phyloP scores from a whole-genome alignment of 73 alveolate species.

The Paramecium bursaria region DNA sequence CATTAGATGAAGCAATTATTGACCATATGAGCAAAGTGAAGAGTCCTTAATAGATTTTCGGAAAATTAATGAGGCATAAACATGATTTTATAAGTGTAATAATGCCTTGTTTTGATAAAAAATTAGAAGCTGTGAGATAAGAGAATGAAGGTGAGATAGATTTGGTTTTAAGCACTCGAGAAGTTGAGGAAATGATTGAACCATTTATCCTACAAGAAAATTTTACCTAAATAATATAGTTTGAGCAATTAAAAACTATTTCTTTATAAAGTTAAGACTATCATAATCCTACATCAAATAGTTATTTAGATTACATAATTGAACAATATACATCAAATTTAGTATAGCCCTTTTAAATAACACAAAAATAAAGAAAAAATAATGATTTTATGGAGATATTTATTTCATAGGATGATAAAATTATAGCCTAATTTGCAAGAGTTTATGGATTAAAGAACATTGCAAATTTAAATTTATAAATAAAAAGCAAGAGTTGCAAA shows the following conservation, averaged over 20 bases:
- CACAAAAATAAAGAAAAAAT: conserved; percentile 74
- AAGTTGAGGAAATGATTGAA: conserved; percentile 73
- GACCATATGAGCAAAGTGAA: conserved; percentile 89
- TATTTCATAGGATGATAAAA: conserved; percentile 49
- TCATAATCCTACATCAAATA: conserved; percentile 77
- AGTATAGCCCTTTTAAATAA: not conserved
- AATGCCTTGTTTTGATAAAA: conserved; percentile 98
- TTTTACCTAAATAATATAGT: not conserved
- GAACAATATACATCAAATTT: not conserved
- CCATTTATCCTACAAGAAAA: not conserved
- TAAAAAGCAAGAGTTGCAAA: conserved; percentile 84
- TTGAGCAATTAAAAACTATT: not conserved
- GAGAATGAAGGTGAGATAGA: conserved; percentile 70
- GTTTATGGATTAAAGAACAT: conserved; percentile 96
- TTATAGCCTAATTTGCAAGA: conserved; percentile 73
- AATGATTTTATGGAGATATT: conserved; percentile 88
- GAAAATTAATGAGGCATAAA: conserved; percentile 23
- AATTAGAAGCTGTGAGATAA: conserved; percentile 91
- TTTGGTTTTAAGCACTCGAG: conserved; percentile 86
- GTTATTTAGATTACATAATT: conserved; percentile 79
- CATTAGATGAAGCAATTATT: conserved; percentile 86
- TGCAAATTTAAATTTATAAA: conserved; percentile 86
- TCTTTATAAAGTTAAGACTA: conserved; percentile 48
- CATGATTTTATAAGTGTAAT: conserved; percentile 84
- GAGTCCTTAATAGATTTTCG: conserved; percentile 88